Base-by-base conservation (phyloP, 164 flowering plant species). In the Cinnamomum micranthum region DNA sequence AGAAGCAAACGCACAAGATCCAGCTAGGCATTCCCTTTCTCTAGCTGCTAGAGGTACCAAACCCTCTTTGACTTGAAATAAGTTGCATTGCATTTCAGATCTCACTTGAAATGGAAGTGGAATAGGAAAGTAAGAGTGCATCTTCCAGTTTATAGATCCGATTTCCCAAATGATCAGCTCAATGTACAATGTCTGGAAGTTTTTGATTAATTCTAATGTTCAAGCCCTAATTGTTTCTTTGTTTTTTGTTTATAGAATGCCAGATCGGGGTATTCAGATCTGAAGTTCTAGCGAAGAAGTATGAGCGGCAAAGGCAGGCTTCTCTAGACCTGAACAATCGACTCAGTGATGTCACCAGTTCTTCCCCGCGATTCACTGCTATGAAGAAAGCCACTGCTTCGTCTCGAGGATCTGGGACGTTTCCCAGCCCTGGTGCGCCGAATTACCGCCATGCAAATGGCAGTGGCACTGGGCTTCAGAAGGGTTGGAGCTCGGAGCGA, bases 401-500 rank as follows among this genome's bases (percentile, higher is more conserved):
- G 22, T 51, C 89, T 28, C 83, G 82, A 10, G 81, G 76, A 62
- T 76, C 85, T 1, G 88, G 89, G 17, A 77, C 86, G 13, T 85
- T 87, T 74, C 92, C 90, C 1, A 94, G 96, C 77, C 98, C 97
- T 0, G 93, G 86, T 9, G 91, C 92, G 22, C 97, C 97, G 0
- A 87, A 76, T 81, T 90, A 87, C 76, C 76, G 84, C 47, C 91
- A 22, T 92, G 82, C 81, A 28, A 24, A 24, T 22, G 35, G 65
- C 62, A 60, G 82, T 0, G 80, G 78, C 64, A 79, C 71, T 1
- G 92, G 87, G 33, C 73, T 89, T 75, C 96, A 87, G 71, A 95
- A 93, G 68, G 99, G 97, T 58, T 93, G 97, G 97, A 89, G 92
- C 79, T 94, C 98, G 3, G 98, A 92, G 79, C 86, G 97, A 52